Base-by-base conservation (phyloP, 345 rosid species). In the Citrus australasica region DNA sequence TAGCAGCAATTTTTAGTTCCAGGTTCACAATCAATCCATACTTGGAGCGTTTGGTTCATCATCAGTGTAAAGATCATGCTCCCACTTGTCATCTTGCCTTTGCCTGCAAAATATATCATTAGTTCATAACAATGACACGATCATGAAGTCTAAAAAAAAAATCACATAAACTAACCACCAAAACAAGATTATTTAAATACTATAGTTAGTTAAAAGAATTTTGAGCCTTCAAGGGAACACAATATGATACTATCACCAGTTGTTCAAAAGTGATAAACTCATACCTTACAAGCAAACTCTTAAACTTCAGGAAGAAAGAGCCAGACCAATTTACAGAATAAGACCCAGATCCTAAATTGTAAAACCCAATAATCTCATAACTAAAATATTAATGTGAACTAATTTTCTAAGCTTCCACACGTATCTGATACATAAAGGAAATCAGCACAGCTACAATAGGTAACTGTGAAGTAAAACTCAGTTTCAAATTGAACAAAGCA, bases 71-170 rank as follows among this genome's bases (percentile, higher is more conserved):
- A 97, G 98, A 89, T 97, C 99, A 81, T 97, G 99, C 87, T 94
- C 96, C 99, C 99, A 97, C 83, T 89, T 97, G 83, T 97, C 98
- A 79, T 91, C 95, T 79, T 89, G 94, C 89, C 99, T 89, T 86
- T 89, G 94, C 84, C 98, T 97, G 94, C 84, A 87, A 83, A 80
- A 80, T 30, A 63, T 19, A 53, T 28, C n/a, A 74, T 40, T 9
- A 40, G 46, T 40, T 40, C 46, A 40, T 33, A n/a, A 24, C 62
- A 74, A n/a, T 33, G 51, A 77, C 70, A 74, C 16, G 53, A 30
- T 63, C 19, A 24, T 66, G 66, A 55, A 66, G 48, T 5, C 7
- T 66, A 25, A 27, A 37, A 27, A 37, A 25, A 32, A 27, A 27
- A 33, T 17, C 2, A 55, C 4, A 38, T 6, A 67, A 24, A 35